Evolutionary conservation across 78 protist species (phyloP).

Genomic region (Chrysochromulina parva): DNA sequence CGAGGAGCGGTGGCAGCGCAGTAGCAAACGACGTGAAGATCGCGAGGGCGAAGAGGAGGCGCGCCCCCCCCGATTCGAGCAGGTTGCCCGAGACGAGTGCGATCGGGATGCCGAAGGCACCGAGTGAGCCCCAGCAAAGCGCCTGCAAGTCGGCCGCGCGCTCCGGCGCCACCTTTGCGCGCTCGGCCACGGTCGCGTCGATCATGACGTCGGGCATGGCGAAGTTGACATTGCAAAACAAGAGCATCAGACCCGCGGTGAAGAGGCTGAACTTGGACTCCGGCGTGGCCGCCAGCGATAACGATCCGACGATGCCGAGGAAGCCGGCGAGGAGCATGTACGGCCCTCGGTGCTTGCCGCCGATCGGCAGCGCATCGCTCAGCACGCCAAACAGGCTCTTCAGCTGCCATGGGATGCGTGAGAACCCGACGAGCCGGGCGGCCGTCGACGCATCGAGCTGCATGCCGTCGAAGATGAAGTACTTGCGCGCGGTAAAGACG

Average conservation of each 20-base stretch:
- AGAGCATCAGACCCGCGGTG: background rate
- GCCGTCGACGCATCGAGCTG: background rate
- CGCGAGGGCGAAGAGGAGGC: background rate
- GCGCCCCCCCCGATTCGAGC: background rate
- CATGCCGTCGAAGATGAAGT: background rate
- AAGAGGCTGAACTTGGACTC: too few species aligned
- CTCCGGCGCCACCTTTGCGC: background rate
- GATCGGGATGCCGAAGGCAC: too few species aligned
- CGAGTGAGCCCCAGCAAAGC: background rate
- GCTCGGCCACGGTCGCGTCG: slow-evolving; percentile 1
- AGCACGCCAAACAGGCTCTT: background rate
- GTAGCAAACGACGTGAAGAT: background rate
- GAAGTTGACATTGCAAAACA: background rate
- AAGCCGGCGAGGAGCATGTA: background rate
- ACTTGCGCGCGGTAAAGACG: background rate
- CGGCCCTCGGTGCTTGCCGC: background rate
- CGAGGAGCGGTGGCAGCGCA: background rate
- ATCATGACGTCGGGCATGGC: background rate
- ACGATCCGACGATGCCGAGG: background rate
- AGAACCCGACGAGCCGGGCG: background rate
- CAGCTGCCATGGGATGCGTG: slow-evolving; percentile 10
- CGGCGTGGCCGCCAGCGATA: background rate
- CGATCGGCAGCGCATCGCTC: background rate
- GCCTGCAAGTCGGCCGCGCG: background rate
- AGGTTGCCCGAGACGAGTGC: background rate